phyloP scores from a whole-genome alignment of 2,329 filamentous ascomycete species.

The Xylariomycetidae sp. region DNA sequence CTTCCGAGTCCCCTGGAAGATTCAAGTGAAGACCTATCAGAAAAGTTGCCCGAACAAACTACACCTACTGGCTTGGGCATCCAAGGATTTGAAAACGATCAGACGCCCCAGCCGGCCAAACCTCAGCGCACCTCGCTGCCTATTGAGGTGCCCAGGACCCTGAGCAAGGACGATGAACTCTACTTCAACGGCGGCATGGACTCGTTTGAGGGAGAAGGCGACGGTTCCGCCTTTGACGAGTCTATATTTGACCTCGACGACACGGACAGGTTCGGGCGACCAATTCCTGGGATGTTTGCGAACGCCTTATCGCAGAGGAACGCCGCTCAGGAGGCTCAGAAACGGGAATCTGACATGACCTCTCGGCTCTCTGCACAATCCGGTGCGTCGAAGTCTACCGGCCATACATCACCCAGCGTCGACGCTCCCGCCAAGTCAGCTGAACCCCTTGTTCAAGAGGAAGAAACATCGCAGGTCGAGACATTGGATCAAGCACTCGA shows the following conservation, averaged over 20 bases:
- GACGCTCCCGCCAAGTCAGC: slow-evolving; percentile 20
- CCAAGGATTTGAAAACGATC: slow-evolving; percentile 27
- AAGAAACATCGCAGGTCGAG: slow-evolving; percentile 8
- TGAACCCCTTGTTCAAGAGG: slow-evolving; percentile 5
- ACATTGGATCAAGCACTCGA: slow-evolving; percentile 8
- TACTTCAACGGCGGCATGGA: slow-evolving; percentile 64
- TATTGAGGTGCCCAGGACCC: slow-evolving; percentile 8
- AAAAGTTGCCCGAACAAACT: slow-evolving; percentile 12
- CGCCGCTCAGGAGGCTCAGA: slow-evolving; percentile 28
- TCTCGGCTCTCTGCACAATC: slow-evolving; percentile 40
- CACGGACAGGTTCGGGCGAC: slow-evolving; percentile 56
- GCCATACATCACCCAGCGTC: slow-evolving; percentile 44
- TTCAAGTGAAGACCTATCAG: slow-evolving; percentile 4
- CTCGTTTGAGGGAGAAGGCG: slow-evolving; percentile 44
- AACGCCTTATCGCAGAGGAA: slow-evolving; percentile 42
- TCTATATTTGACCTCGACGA: slow-evolving; percentile 66
- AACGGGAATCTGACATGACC: slow-evolving; percentile 41
- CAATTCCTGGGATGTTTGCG: slow-evolving; percentile 52
- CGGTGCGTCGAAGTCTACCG: slow-evolving; percentile 41
- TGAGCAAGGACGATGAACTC: slow-evolving; percentile 51
- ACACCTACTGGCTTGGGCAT: slow-evolving; percentile 36
- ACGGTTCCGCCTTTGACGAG: slow-evolving; percentile 60
- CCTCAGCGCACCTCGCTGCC: slow-evolving; percentile 13
- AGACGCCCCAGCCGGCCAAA: slow-evolving; percentile 10
- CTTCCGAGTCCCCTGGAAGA: slow-evolving; percentile 5